Evolutionary conservation across 345 rosid species (phyloP), one percentile per base, ranked within the genome.

Genomic region (Brassica carinata): DNA sequence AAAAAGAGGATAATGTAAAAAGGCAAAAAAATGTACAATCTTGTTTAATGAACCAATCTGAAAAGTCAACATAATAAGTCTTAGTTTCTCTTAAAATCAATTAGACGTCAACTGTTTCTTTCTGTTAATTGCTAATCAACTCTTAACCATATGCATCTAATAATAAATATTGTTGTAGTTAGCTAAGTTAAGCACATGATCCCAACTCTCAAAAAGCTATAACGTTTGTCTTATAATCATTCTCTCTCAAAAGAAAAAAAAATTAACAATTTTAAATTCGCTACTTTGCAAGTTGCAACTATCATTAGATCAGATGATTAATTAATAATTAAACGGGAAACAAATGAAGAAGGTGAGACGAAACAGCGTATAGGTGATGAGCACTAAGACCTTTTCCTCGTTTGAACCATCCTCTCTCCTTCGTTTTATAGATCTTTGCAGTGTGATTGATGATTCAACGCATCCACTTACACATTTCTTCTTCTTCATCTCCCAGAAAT

Each of bases 281-380:
- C 9, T 23, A 34, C 10, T 36, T 58, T 66, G 70, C 70, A 30
- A 64, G 69, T 57, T 71, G 67, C 45, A 30, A 51, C 23, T 7
- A 69, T 75, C 36, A 74, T 63, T 75, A 13, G 29, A 18, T 11
- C 33, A 69, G 72, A 64, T 64, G 66, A 40, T 64, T 69, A 68
- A 18, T 17, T 14, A 61, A 33, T 80, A 38, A 75, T 75, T 69
- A 15, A 69, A 48, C 7, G 2, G 9, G 34, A 2, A 74, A 70
- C 10, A 7, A 45, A 80, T 34, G 83, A 76, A 38, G 83, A 81
- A 81, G 73, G 80, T 81, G 83, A 45, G 72, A 64, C 77, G 83
- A 81, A 81, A 71, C 76, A 71, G 76, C 79, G 79, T 80, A 5
- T 45, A 68, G 69, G 57, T 67, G 63, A 45, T 57, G 45, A 40